phyloP scores from a whole-genome alignment of 2,329 filamentous ascomycete species.

The Endoconidiophora polonica region DNA sequence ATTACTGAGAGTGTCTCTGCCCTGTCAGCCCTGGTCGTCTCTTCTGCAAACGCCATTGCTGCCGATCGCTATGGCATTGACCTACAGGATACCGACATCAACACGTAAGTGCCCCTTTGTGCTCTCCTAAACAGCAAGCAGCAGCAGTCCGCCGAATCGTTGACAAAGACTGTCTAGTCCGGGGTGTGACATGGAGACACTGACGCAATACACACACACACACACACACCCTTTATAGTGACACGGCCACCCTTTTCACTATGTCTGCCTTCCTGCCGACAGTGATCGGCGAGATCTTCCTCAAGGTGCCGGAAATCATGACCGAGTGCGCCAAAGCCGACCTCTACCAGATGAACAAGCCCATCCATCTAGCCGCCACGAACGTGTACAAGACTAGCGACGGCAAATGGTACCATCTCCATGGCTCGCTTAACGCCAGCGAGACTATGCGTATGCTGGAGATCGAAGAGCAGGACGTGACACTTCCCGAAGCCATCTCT shows the following conservation, averaged over 20 bases:
- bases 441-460: conserved; percentile 14
- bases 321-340: conserved; percentile 14
- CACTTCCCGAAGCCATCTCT: conserved; percentile 16
- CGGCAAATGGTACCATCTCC: conserved; percentile 15
- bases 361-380: conserved; percentile 18
- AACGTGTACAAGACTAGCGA: conserved; percentile 16
- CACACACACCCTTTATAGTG: background rate
- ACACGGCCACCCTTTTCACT: conserved; percentile 1
- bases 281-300: conserved; percentile 9
- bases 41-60: conserved; percentile 9
- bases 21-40: conserved; percentile 20
- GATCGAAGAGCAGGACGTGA: conserved; percentile 12
- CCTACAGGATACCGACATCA: conserved; percentile 10
- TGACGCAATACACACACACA: background rate
- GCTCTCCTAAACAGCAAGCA: background rate
- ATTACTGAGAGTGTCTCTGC: conserved; percentile 27
- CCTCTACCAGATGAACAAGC: conserved; percentile 13
- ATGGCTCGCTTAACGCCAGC: conserved; percentile 15
- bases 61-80: conserved; percentile 9
- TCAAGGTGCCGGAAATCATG: conserved; percentile 16
- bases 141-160: background rate
- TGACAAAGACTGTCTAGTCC: background rate
- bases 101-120: conserved; percentile 11
- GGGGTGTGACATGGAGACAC: no score
- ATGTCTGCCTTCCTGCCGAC: conserved; percentile 12